A percentile compares a stretch with the other conserved stretches of the same genome.
Conservation (phyloP, 495 filamentous ascomycete genomes). For the Aspergillus nidulans region DNA sequence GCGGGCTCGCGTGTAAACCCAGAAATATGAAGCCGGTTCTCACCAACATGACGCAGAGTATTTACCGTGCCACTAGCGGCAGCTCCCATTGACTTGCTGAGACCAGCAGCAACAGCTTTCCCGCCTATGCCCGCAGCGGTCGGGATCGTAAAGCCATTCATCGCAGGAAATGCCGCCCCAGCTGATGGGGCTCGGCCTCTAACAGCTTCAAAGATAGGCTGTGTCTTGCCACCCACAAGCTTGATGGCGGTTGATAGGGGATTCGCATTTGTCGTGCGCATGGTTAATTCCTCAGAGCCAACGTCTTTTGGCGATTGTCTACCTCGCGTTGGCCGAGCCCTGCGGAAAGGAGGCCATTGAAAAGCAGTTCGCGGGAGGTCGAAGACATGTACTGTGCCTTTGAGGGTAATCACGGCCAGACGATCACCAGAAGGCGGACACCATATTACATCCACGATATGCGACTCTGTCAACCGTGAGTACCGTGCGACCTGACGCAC, state of each 20-base stretch:
- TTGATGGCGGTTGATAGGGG: conserved; percentile 62
- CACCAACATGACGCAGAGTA: conserved; percentile 75
- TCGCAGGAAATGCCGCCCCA: conserved; percentile 43
- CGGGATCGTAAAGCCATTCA: conserved; percentile 47
- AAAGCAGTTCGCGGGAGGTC: conserved; percentile 80
- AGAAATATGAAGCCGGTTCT: conserved; percentile 76
- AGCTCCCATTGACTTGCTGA: conserved; percentile 78
- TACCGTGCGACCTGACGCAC: conserved; percentile 84
- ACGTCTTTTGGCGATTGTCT: conserved; percentile 28
- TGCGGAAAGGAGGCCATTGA: conserved; percentile 83
- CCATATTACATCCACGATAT: conserved; percentile 88
- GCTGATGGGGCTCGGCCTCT: conserved; percentile 47
- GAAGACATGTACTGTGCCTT: conserved; percentile 89
- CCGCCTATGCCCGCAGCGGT: conserved; percentile 68
- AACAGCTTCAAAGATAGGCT: conserved; percentile 54
- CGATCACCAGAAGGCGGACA: conserved; percentile 73
- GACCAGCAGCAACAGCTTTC: conserved; percentile 74
- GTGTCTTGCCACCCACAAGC: conserved; percentile 51
- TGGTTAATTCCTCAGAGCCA: conserved; percentile 38
- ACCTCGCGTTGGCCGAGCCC: conserved; percentile 43
- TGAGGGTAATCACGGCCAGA: conserved; percentile 80
- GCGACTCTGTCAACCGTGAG: conserved; percentile 83
- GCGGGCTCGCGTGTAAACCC: conserved; percentile 43
- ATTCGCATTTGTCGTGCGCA: conserved; percentile 52
- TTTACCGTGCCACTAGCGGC: conserved; percentile 74